Evolutionary conservation across 768 basidiomycete genomes (phyloP).

Genomic region (Boletus vermiculosoides): DNA sequence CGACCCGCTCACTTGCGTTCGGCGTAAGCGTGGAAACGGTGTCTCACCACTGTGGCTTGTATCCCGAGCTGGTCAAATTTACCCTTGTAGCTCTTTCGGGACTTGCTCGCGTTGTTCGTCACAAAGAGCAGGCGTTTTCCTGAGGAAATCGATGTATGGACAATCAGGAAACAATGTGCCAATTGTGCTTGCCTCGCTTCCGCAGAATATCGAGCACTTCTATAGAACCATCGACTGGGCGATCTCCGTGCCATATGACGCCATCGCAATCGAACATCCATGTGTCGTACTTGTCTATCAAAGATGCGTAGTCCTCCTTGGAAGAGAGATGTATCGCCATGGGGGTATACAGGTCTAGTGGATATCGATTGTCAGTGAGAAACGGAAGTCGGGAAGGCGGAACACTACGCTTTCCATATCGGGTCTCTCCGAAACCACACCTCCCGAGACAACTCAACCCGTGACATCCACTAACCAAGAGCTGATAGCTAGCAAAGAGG

Average conservation of each 20-base stretch:
- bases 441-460: not conserved
- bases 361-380: conserved; percentile 7
- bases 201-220: conserved; percentile 75
- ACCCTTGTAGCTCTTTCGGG: conserved; percentile 78
- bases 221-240: conserved; percentile 71
- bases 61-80: conserved; percentile 92
- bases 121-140: conserved; percentile 91
- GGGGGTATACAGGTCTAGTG: conserved; percentile 12
- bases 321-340: conserved; percentile 33
- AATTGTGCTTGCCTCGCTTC: conserved; percentile 56
- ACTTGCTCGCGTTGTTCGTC: conserved; percentile 97
- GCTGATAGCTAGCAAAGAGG: not conserved
- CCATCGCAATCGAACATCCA: conserved; percentile 98
- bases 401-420: conserved; percentile 26
- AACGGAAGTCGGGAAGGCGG: conserved; percentile 1
- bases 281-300: conserved; percentile 76
- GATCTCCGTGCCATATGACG: conserved; percentile 87
- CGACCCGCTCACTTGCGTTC: not conserved
- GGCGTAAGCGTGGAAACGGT: not conserved
- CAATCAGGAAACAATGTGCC: conserved; percentile 2
- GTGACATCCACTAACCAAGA: not conserved
- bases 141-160: conserved; percentile 8
- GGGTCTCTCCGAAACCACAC: conserved; percentile 10
- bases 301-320: conserved; percentile 43
- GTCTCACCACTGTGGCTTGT: conserved; percentile 76